Base-by-base conservation (phyloP, 352 stramenopile species). In the Phytophthora litchii region DNA sequence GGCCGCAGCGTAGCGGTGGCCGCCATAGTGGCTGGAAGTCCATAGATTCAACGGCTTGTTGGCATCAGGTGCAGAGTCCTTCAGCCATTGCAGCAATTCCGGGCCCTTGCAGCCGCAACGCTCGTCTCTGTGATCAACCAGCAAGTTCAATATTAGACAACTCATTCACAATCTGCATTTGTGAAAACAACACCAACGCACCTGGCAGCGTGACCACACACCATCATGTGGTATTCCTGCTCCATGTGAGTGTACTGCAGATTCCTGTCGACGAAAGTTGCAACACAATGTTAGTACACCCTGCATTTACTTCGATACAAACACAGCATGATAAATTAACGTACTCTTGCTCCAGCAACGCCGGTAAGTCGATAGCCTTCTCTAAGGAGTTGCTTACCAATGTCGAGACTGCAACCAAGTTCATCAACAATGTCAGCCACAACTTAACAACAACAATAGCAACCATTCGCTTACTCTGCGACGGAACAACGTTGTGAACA, bases 41-140 rank as follows among this genome's bases (percentile, higher is more conserved):
- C 78, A 91, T 23, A 91, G 59, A 42, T 89, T 70, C 44, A 88
- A 46, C 19, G 72, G 67, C 17, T 75, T 64, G 13, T 64, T 64
- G 4, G 60, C 64, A 11, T 70, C 31, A 25, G 50, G 19, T 12
- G 59, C 43, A n/a, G 70, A 60, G 16, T 79, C 63, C 16, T 82
- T 63, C 6, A 93, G 58, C 80, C 79, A 93, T 10, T 78, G 44
- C 29, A 93, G 61, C 51, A 93, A 36, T 53, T 90, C 77, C 2
- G 83, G 83, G 6, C 83, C 83, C 43, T 79, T 83, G 58, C 83
- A 93, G 1, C 77, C 83, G 23, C 83, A 93, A 11, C 83, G 81
- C 35, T 88, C 79, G 35, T 93, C 83, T 46, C 78, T 87, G 42
- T 37, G 31, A 19, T 34, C 3, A 38, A 50, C 14, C 2, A 25